A percentile compares a stretch with the other conserved stretches of the same genome.
Conservation (phyloP, 2,329 filamentous ascomycete species). For the Aspergillus bombycis region DNA sequence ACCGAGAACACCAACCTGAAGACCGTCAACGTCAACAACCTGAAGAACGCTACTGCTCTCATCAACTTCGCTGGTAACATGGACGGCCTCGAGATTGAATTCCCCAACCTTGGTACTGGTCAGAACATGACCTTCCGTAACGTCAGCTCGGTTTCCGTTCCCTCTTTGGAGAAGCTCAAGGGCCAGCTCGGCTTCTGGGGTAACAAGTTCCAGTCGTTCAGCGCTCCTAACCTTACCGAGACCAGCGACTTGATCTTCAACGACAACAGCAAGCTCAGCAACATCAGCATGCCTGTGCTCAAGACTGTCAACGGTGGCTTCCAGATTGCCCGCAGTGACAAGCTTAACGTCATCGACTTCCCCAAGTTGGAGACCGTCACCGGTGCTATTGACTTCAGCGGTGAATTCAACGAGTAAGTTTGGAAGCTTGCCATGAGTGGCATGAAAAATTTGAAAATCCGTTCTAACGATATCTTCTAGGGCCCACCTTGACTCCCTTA, state of each 20-base stretch:
- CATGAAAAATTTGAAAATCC: slow-evolving; percentile 24
- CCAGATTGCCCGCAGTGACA: slow-evolving; percentile 88
- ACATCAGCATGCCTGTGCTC: slow-evolving; percentile 75
- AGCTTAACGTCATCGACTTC: slow-evolving; percentile 68
- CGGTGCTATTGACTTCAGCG: slow-evolving; percentile 83
- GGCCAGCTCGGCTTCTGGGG: slow-evolving; percentile 82
- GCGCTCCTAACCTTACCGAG: slow-evolving; percentile 50
- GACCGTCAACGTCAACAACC: slow-evolving; percentile 71
- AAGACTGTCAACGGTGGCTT: slow-evolving; percentile 75
- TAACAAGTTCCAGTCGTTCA: slow-evolving; percentile 59
- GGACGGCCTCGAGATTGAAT: slow-evolving; percentile 67
- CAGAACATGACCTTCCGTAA: slow-evolving; percentile 83
- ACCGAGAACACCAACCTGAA: slow-evolving; percentile 87
- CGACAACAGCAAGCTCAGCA: slow-evolving; percentile 62
- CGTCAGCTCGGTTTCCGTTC: slow-evolving; percentile 72
- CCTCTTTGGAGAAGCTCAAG: slow-evolving; percentile 72
- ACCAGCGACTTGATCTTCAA: slow-evolving; percentile 60
- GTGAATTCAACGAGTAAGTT: slow-evolving; percentile 80
- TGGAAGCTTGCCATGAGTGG: not conserved
- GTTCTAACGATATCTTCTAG: slow-evolving; percentile 51
- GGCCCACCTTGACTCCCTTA: slow-evolving; percentile 68
- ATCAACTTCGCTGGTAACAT: slow-evolving; percentile 83
- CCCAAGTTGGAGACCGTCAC: slow-evolving; percentile 67
- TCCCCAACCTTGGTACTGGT: slow-evolving; percentile 78
- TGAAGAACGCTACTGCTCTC: slow-evolving; percentile 72